Percentiles rank a stretch among this genome's conserved stretches.
Conservation (phyloP, 78 protist genomes). For the Andalucia godoyi region DNA sequence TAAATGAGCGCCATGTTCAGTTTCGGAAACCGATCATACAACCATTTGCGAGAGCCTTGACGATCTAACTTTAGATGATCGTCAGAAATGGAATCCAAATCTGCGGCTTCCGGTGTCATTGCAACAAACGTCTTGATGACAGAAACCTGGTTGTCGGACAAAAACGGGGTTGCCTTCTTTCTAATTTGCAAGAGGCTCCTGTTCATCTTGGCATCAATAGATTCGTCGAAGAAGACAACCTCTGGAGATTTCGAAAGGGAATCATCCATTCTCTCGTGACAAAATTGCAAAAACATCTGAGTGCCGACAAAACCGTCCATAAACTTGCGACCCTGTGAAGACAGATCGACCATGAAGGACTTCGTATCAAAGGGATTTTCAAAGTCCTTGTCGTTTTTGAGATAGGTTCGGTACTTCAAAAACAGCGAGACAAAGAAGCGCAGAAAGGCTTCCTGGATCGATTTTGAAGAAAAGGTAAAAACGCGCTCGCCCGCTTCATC, state of each 20-base stretch:
- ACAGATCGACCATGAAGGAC: not conserved
- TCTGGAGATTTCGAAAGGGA: no score
- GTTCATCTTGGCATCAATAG: not conserved
- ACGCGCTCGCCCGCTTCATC: not conserved
- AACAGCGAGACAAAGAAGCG: constrained; percentile 15
- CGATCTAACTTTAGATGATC: no score
- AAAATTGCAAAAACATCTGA: not conserved
- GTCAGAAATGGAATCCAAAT: no score
- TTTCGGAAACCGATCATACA: no score
- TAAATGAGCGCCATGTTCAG: no score
- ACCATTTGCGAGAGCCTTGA: no score
- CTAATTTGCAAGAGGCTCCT: not conserved
- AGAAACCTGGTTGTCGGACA: not conserved
- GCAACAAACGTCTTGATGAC: not conserved
- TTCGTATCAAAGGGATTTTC: not conserved
- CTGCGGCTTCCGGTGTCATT: no score
- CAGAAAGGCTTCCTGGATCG: constrained; percentile 15
- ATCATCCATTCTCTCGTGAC: no score
- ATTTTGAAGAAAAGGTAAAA: not conserved
- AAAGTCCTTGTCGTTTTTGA: not conserved
- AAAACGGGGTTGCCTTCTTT: not conserved
- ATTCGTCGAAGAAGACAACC: not conserved
- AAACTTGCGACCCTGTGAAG: no score
- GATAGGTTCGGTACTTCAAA: not conserved
- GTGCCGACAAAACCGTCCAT: not conserved